phyloP scores from a whole-genome alignment of 805 yeast genomes.

The Jamesozyma spencerorum region DNA sequence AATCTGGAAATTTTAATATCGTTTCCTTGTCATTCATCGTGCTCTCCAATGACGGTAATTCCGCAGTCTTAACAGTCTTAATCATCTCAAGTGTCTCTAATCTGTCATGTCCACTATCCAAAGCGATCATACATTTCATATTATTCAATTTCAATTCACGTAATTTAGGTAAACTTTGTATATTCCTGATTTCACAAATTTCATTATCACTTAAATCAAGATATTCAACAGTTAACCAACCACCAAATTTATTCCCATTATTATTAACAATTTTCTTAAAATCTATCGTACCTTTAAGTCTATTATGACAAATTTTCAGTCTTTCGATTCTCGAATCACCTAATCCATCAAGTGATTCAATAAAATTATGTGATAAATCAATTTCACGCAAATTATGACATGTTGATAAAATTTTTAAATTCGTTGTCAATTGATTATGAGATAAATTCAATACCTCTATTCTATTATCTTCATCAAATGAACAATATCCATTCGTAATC shows the following conservation, averaged over 20 bases:
- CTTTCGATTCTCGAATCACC: conserved; percentile 10
- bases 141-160: conserved; percentile 17
- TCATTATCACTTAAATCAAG: conserved; percentile 20
- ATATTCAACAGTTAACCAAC: conserved; percentile 17
- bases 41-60: no score
- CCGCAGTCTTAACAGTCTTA: not conserved
- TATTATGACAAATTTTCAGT: conserved; percentile 17
- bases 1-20: not conserved
- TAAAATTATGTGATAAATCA: conserved; percentile 18
- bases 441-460: conserved; percentile 8
- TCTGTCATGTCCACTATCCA: not conserved
- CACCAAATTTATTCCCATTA: conserved; percentile 5
- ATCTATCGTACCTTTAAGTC: conserved; percentile 18
- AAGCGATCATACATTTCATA: conserved; percentile 9
- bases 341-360: conserved; percentile 16
- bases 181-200: conserved; percentile 17
- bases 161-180: conserved; percentile 13
- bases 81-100: not conserved
- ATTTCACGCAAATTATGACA: conserved; percentile 14
- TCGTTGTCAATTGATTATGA: conserved; percentile 12
- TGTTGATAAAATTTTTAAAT: conserved; percentile 10
- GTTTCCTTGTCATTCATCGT: not conserved
- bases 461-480: conserved; percentile 1
- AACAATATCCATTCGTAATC: conserved; percentile 8
- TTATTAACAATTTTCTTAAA: conserved; percentile 14